Conservation (phyloP, 1,284 basidiomycete species). For the Puccinia novopanici region DNA sequence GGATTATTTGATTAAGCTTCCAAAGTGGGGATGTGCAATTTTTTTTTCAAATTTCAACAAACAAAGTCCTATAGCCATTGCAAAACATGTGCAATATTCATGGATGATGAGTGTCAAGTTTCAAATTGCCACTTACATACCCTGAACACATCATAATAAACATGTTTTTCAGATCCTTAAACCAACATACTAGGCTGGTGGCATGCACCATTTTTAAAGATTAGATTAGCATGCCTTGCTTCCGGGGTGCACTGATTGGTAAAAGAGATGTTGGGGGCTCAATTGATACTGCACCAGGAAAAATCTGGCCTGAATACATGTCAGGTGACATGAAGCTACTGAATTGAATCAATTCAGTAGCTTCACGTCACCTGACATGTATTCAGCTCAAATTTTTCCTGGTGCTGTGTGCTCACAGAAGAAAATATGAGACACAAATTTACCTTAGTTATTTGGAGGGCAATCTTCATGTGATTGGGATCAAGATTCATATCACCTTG, state of each 20-base stretch:
- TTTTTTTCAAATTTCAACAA: neutral
- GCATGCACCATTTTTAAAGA: neutral
- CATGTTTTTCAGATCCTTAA: neutral
- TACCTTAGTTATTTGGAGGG: neutral
- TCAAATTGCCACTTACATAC: neutral
- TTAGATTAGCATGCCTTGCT: neutral
- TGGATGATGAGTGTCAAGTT: neutral
- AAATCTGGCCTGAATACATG: no score
- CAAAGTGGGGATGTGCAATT: neutral
- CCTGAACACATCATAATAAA: neutral
- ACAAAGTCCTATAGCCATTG: neutral
- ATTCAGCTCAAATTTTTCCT: no score
- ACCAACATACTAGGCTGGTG: no score
- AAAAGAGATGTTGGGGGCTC: neutral
- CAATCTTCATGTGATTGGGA: neutral
- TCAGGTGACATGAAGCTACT: no score
- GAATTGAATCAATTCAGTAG: no score
- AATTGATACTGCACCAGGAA: neutral
- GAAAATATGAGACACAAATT: neutral
- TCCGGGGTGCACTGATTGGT: neutral
- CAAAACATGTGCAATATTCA: neutral
- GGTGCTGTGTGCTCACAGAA: no score
- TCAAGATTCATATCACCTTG: neutral
- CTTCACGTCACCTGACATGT: no score
- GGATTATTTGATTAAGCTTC: neutral